Conservation (phyloP, 306 rosid genomes). For the Begonia loranthoides region DNA sequence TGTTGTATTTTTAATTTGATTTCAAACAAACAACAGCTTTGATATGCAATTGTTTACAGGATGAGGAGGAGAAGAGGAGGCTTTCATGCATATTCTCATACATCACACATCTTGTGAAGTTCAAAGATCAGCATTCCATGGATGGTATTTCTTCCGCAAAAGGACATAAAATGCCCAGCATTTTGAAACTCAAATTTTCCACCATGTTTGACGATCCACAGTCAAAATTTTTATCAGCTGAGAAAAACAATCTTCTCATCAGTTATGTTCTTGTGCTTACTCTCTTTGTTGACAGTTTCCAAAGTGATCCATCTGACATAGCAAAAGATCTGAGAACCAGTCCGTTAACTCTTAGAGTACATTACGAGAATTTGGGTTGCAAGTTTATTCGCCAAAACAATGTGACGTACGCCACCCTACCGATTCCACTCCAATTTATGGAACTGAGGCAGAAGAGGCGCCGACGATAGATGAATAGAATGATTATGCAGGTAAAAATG, state of each 20-base stretch:
- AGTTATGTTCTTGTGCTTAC: slow-evolving; percentile 64
- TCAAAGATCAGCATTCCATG: slow-evolving; percentile 50
- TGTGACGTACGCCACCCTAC: slow-evolving; percentile 25
- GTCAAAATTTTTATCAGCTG: slow-evolving; percentile 30
- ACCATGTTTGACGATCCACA: slow-evolving; percentile 31
- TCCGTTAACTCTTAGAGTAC: slow-evolving; percentile 6
- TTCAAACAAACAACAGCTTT: no score
- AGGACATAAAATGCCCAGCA: slow-evolving; percentile 46
- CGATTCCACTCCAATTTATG: slow-evolving; percentile 58
- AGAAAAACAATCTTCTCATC: slow-evolving; percentile 50
- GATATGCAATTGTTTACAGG: slow-evolving; percentile 31
- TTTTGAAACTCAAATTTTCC: slow-evolving; percentile 34
- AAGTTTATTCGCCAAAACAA: slow-evolving; percentile 19
- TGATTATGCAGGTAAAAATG: no score
- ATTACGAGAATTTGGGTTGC: slow-evolving; percentile 61
- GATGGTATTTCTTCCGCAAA: slow-evolving; percentile 35
- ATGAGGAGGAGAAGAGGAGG: slow-evolving; percentile 46
- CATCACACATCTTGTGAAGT: slow-evolving; percentile 70
- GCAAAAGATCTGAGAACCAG: slow-evolving; percentile 59
- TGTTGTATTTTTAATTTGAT: no score
- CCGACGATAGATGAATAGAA: slow-evolving; percentile 9
- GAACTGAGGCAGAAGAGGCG: slow-evolving; percentile 17
- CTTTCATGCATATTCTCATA: slow-evolving; percentile 45
- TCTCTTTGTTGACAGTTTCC: slow-evolving; percentile 45
- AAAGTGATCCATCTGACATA: slow-evolving; percentile 40